A percentile compares a stretch with the other conserved stretches of the same genome.
Conservation (phyloP, 305 asterid genomes). For the Withania somnifera region DNA sequence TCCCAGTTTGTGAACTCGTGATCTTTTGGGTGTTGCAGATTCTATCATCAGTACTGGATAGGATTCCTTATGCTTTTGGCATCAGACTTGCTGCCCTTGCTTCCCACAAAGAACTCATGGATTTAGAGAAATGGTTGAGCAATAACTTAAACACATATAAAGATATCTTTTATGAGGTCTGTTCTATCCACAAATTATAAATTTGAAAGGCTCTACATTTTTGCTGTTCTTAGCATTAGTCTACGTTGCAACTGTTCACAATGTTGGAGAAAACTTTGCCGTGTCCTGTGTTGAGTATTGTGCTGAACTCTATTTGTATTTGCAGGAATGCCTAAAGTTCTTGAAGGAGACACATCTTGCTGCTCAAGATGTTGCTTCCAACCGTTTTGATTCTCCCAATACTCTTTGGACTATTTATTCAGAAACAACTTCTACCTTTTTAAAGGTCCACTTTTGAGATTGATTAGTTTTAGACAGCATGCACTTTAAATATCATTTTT, state of each 20-base stretch:
- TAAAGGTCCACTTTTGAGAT: conserved; percentile 43
- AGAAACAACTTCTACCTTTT: conserved; percentile 57
- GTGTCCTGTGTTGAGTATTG: neutral
- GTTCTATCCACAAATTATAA: neutral
- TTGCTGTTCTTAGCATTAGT: neutral
- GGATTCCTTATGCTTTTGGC: conserved; percentile 58
- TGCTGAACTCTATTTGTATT: conserved; percentile 4
- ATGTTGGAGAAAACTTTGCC: neutral
- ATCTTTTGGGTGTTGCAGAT: conserved; percentile 39
- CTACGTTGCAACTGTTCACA: neutral
- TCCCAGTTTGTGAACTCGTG: neutral
- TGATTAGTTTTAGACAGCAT: neutral
- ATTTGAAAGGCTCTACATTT: neutral
- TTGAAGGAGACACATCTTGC: conserved; percentile 64
- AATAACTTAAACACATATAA: conserved; percentile 41
- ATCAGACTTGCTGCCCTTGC: conserved; percentile 84
- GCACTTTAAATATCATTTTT: neutral
- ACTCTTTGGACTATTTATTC: conserved; percentile 44
- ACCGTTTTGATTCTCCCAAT: conserved; percentile 44
- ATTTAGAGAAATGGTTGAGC: conserved; percentile 82
- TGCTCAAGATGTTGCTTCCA: conserved; percentile 49
- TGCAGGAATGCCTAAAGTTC: conserved; percentile 83
- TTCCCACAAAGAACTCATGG: conserved; percentile 67
- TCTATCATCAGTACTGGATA: conserved; percentile 56
- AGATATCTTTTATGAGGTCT: conserved; percentile 78